Base-by-base conservation (phyloP, 805 yeast genomes). In the Candida palmyrensis region DNA sequence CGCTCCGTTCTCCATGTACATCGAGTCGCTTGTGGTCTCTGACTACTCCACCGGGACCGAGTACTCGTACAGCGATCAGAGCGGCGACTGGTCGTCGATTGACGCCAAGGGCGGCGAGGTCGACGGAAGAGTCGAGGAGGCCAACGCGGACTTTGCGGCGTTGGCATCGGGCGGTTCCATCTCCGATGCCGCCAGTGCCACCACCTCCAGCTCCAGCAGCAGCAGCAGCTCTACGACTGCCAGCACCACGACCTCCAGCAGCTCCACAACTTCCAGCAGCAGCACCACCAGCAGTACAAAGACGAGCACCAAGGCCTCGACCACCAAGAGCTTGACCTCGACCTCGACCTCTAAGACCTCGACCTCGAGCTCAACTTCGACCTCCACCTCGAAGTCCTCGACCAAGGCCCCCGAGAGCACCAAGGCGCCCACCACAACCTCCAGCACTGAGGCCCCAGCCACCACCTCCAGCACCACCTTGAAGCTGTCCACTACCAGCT, bases 1-100 rank as follows among this genome's bases (percentile, higher is more conserved):
- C 19, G 85, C 77, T 18, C 90, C 92, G 32, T 85, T 78, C 57
- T 49, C 76, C 13, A 81, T 84, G 83, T 49, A 66, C 43, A 68
- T 88, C 43, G 64, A 78, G 48, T 62, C 69, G 3, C 49, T 86
- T 27, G 53, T 68, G 18, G 81, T 84, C n/a, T 64, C 77, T 16
- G 88, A 82, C 56, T 82, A 79, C 50, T 80, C 87, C 1, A 62
- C 77, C 15, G 90, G 89, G 31, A 45, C 62, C 2, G 63, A 68
- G 39, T 82, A 82, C 52, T 45, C 60, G 21, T 81, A 80, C 49
- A 48, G 62, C 34, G 84, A 72, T 45, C 53, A 62, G 18, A 47
- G 75, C 10, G 90, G 89, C 33, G 45, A 54, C 21, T 79, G 81
- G 78, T 51, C 63, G 30, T 77, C 84, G 6, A 79, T 81, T 39